Base-by-base conservation (phyloP, 305 asterid species). In the Lippia alba region DNA sequence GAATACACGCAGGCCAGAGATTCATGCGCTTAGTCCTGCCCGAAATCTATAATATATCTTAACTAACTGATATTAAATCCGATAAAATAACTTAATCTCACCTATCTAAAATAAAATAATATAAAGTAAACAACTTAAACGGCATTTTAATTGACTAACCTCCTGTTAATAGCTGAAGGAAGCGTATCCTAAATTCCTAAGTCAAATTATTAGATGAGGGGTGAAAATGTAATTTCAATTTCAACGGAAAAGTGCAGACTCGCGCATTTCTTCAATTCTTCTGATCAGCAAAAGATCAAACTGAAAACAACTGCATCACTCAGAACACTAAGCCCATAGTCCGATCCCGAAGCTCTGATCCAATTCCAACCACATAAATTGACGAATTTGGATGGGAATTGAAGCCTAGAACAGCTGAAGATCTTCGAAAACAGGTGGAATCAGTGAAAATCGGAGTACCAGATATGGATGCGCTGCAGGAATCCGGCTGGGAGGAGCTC, bases 401-500 rank as follows among this genome's bases (percentile, higher is more conserved):
- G 9, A 8, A 36, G 32, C 33, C 5, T 40, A 33, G 50, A 30
- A 46, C 59, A 30, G 12, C 15, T 18, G n/a, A 44, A 57, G 54
- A 51, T 24, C 44, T 24, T 58, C 53, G 3, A 20, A 57, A 69
- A 68, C 71, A 70, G 73, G 71, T 72, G 57, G 84, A 82, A 73
- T 61, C 75, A 16, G 16, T n/a, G 53, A 12, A 56, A 81, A 58
- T 81, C 81, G 73, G 73, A 34, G 61, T 67, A 75, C 53, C 79
- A 78, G 76, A 41, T 40, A 82, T 83, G 89, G 97, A 83, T 50
- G 75, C 65, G 77, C 72, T 86, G 83, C 94, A 89, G 89, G 96
- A 89, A 74, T 86, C 94, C 68, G 98, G 94, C 10, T 94, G 96
- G 98, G 96, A 91, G 74, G 99, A 91, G 82, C 91, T 93, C 74